Conservation (phyloP, 2,329 filamentous ascomycete genomes). For the Didymella arachidicola region DNA sequence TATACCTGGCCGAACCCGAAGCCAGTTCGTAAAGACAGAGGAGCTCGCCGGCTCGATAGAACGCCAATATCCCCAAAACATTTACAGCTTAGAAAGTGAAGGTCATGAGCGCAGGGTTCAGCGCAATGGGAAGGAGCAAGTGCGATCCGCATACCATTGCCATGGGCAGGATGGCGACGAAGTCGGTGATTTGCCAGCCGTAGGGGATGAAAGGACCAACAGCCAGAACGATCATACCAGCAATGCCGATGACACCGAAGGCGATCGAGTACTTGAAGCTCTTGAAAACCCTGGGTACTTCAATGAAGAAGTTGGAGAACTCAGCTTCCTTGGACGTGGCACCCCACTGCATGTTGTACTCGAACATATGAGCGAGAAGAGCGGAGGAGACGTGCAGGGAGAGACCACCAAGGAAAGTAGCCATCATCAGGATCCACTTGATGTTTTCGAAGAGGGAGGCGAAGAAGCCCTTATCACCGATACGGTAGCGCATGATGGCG, state of each 20-base stretch:
- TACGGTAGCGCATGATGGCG: constrained; percentile 68
- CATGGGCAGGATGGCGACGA: constrained; percentile 78
- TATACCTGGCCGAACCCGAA: constrained; percentile 10
- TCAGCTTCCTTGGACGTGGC: constrained; percentile 83
- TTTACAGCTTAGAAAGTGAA: constrained; percentile 69
- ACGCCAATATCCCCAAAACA: constrained; percentile 1
- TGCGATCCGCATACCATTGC: constrained; percentile 74
- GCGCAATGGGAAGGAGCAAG: constrained; percentile 71
- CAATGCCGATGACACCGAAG: constrained; percentile 67
- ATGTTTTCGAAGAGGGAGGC: constrained; percentile 63
- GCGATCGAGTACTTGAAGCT: constrained; percentile 78
- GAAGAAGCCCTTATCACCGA: constrained; percentile 62
- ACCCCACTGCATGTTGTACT: constrained; percentile 85
- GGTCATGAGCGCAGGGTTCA: constrained; percentile 79
- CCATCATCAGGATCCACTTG: constrained; percentile 70
- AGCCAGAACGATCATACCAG: constrained; percentile 70
- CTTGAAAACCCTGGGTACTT: constrained; percentile 79
- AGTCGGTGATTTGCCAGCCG: constrained; percentile 56
- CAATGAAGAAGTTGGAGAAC: constrained; percentile 84
- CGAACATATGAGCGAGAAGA: constrained; percentile 81
- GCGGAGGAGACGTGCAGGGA: constrained; percentile 82
- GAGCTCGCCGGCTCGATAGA: constrained; percentile 15
- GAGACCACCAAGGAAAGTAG: constrained; percentile 81
- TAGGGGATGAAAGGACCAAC: constrained; percentile 70
- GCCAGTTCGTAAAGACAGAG: not conserved